Evolutionary conservation across 148 eudicot species (phyloP).

Genomic region (Camellia sinensis): DNA sequence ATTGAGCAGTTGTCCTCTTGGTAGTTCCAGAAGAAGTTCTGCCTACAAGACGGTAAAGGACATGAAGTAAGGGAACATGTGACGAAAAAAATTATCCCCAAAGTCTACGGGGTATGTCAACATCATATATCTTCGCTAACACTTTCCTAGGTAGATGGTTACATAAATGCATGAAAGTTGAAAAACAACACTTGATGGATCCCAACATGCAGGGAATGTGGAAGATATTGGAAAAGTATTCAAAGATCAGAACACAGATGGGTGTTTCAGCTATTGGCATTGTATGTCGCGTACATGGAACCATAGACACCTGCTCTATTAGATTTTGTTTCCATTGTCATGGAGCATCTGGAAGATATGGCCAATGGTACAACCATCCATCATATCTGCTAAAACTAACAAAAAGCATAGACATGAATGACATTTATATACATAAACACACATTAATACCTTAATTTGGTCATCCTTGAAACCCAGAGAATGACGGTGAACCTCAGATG

Average conservation of each 20-base stretch:
- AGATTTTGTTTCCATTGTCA: background rate
- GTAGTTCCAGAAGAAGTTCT: slow-evolving; percentile 79
- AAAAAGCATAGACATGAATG: background rate
- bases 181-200: background rate
- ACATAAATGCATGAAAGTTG: background rate
- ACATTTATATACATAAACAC: background rate
- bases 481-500: slow-evolving; percentile 57
- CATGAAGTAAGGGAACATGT: background rate
- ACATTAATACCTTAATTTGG: slow-evolving; percentile 61
- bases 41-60: slow-evolving; percentile 47
- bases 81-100: background rate
- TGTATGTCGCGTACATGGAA: background rate
- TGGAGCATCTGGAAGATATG: slow-evolving; percentile 4
- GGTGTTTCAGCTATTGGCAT: background rate
- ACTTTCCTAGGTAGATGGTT: background rate
- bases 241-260: slow-evolving; percentile 5
- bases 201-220: slow-evolving; percentile 1
- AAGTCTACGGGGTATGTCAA: background rate
- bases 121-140: background rate
- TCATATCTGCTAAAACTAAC: background rate
- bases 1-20: slow-evolving; percentile 80
- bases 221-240: background rate
- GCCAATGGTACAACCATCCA: background rate
- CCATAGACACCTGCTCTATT: slow-evolving; percentile 3
- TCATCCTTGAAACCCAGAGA: slow-evolving; percentile 58